Evolutionary conservation across 2,329 filamentous ascomycete species (phyloP).

Genomic region (Lecanoromycetidae sp.): DNA sequence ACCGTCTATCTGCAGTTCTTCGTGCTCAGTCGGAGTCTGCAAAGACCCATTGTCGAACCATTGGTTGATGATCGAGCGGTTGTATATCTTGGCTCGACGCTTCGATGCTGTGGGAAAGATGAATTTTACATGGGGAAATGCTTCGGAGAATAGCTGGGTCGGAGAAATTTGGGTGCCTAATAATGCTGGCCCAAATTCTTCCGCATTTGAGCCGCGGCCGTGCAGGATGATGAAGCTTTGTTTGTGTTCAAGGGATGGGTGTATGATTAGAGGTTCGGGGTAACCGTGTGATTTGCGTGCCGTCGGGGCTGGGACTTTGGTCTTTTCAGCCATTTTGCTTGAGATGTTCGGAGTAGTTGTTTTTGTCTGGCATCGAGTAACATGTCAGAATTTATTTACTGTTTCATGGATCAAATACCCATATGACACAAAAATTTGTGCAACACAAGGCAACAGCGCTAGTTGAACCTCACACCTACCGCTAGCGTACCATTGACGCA

Average conservation of each 20-base stretch:
- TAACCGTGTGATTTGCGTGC: constrained; percentile 15
- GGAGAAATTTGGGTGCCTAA: constrained; percentile 21
- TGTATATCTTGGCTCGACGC: constrained; percentile 30
- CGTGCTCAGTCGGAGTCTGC: constrained; percentile 21
- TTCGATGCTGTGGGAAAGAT: constrained; percentile 40
- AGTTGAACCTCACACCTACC: too few relatives aligned
- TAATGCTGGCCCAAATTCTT: constrained; percentile 31
- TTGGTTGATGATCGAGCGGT: constrained; percentile 30
- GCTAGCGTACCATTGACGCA: too few relatives aligned
- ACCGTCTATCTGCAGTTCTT: constrained; percentile 30
- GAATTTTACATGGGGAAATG: constrained; percentile 37
- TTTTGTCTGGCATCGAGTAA: too few relatives aligned
- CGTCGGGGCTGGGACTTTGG: constrained; percentile 14
- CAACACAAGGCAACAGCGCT: too few relatives aligned
- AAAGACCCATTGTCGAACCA: constrained; percentile 35
- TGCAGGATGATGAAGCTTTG: constrained; percentile 39
- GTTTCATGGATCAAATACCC: too few relatives aligned
- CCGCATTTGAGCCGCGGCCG: constrained; percentile 35
- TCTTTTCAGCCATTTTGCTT: constrained; percentile 18
- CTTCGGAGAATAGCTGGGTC: constrained; percentile 19
- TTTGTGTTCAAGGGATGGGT: neutral
- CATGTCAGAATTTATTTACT: too few relatives aligned
- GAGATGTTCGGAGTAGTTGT: too few relatives aligned
- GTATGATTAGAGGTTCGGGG: neutral
- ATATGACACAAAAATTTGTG: too few relatives aligned